Percentiles rank a stretch among this genome's conserved stretches.
These are phyloP conservation scores for Anastatica hierochuntica DNA, from an alignment of 345 rosid species.

Conservation along the genomic window DNA sequence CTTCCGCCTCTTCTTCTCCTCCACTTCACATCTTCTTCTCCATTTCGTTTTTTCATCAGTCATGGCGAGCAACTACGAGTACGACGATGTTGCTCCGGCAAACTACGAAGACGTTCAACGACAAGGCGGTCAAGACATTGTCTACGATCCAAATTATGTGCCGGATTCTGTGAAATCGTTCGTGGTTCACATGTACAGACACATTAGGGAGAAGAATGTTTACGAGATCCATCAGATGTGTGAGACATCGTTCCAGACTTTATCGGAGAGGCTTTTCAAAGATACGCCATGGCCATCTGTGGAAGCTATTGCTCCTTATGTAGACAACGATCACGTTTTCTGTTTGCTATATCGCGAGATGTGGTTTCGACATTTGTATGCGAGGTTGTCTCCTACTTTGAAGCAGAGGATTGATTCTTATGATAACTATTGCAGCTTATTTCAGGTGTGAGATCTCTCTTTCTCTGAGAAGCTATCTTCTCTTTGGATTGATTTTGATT, in stretches of 20 bases:
- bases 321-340: constrained; percentile 90
- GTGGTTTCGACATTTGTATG: constrained; percentile 96
- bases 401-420: constrained; percentile 95
- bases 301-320: constrained; percentile 73
- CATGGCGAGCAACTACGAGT: constrained; percentile 58
- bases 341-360: constrained; percentile 95
- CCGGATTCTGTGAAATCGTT: constrained; percentile 93
- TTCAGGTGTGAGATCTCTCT: constrained; percentile 70
- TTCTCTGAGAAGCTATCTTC: too few relatives aligned
- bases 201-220: constrained; percentile 93
- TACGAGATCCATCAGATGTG: constrained; percentile 99
- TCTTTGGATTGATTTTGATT: background rate
- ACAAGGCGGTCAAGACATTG: constrained; percentile 29
- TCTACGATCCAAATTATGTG: constrained; percentile 78
- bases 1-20: too few relatives aligned
- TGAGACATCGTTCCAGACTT: constrained; percentile 85
- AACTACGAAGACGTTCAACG: constrained; percentile 32
- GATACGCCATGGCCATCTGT: constrained; percentile 96
- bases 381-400: constrained; percentile 78
- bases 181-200: constrained; percentile 89
- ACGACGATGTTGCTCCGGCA: constrained; percentile 38
- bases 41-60: too few relatives aligned
- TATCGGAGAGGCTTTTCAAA: constrained; percentile 83
- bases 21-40: too few relatives aligned
- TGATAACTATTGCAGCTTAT: constrained; percentile 90